A percentile compares a stretch with the other conserved stretches of the same genome.
Conservation (phyloP, 192 early-diverging fungal species). For the Coemansia sp. region DNA sequence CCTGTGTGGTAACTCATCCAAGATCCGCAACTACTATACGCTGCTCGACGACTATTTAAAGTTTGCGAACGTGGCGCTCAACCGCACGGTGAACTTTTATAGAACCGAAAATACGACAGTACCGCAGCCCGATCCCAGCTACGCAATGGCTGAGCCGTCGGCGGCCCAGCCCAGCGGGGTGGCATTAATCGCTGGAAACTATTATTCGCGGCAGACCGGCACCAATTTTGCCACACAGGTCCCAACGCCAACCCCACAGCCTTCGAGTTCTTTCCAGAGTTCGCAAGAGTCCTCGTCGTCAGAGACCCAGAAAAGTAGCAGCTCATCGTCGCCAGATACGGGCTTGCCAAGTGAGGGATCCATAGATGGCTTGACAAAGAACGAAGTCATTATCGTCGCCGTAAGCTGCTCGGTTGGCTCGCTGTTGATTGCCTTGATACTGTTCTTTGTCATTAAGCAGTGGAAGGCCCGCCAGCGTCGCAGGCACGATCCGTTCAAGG, state of each 20-base stretch:
- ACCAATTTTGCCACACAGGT: neutral
- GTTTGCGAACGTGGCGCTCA: conserved; percentile 7
- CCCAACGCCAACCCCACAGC: neutral
- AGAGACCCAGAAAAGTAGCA: neutral
- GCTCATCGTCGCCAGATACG: neutral
- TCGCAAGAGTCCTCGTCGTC: neutral
- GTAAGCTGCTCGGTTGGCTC: conserved; percentile 19
- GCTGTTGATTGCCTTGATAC: neutral
- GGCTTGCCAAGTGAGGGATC: neutral
- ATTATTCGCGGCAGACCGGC: conserved; percentile 2
- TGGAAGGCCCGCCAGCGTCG: neutral
- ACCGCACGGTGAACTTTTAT: conserved; percentile 17
- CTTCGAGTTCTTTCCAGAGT: neutral
- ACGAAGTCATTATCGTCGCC: conserved; percentile 15
- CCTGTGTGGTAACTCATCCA: conserved; percentile 21
- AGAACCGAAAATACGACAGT: neutral
- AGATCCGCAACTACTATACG: conserved; percentile 27
- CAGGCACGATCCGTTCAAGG: conserved; percentile 1
- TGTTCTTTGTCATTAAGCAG: conserved; percentile 15
- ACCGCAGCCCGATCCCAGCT: conserved; percentile 12
- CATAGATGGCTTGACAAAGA: conserved; percentile 7
- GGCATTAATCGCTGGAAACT: neutral
- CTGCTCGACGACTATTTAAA: conserved; percentile 26
- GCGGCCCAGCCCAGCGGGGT: neutral
- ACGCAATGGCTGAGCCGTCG: conserved; percentile 13